These are phyloP conservation scores for Mucor racemosus DNA, from an alignment of 371 early-diverging fungal genomes.

Conservation along the genomic window DNA sequence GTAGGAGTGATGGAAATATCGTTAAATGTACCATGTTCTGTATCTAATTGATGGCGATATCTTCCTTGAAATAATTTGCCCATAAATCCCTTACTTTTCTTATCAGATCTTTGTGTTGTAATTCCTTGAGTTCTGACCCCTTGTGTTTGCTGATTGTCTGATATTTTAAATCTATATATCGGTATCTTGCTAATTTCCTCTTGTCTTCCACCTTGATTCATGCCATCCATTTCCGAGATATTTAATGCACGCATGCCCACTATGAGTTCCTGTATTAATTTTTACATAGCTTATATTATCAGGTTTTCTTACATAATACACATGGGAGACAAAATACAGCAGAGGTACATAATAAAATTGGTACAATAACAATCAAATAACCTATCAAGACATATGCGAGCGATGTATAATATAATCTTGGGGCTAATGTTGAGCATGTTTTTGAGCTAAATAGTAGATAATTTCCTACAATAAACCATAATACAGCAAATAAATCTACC, in stretches of 20 bases:
- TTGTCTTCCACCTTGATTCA: background rate
- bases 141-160: background rate
- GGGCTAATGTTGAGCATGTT: slow-evolving; percentile 39
- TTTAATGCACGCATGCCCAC: slow-evolving; percentile 16
- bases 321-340: slow-evolving; percentile 68
- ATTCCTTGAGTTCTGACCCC: background rate
- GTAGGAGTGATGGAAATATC: slow-evolving; percentile 31
- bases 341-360: slow-evolving; percentile 59
- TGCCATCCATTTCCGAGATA: background rate
- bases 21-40: slow-evolving; percentile 12
- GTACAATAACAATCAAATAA: slow-evolving; percentile 65
- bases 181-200: slow-evolving; percentile 41
- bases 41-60: slow-evolving; percentile 1
- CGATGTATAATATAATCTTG: slow-evolving; percentile 49
- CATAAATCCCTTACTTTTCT: slow-evolving; percentile 14
- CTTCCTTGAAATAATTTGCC: slow-evolving; percentile 13
- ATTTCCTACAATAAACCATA: slow-evolving; percentile 74
- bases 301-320: slow-evolving; percentile 11
- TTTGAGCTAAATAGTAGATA: slow-evolving; percentile 63
- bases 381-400: slow-evolving; percentile 63
- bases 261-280: background rate
- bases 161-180: slow-evolving; percentile 32
- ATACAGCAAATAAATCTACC: slow-evolving; percentile 60
- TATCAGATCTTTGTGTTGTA: background rate
- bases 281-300: no score